Conservation (phyloP, 129 eudicot genomes). For the Flaveria sonorensis region DNA sequence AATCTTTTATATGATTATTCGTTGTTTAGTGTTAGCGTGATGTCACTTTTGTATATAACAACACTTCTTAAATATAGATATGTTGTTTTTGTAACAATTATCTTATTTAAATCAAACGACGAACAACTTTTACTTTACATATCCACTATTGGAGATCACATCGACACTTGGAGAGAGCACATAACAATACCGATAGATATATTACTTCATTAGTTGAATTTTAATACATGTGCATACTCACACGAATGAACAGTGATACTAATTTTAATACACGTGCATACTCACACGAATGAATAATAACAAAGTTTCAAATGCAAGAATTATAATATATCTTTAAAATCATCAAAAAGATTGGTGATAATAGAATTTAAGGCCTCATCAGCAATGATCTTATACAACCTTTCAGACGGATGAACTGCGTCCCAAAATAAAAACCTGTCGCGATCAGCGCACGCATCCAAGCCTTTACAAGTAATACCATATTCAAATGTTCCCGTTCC, state of each 20-base stretch:
- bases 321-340: neutral
- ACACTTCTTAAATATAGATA: no score
- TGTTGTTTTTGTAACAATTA: no score
- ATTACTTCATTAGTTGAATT: neutral
- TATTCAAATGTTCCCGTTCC: constrained; percentile 60
- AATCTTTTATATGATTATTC: no score
- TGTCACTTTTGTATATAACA: no score
- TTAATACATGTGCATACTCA: neutral
- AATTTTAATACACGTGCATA: neutral
- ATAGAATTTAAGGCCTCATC: constrained; percentile 43
- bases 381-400: constrained; percentile 53
- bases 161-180: no score
- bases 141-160: no score
- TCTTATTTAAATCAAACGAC: no score
- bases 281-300: neutral
- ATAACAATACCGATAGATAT: neutral
- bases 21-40: no score
- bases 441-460: constrained; percentile 49
- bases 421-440: constrained; percentile 63
- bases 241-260: neutral
- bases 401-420: constrained; percentile 61
- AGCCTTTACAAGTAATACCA: constrained; percentile 55
- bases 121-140: no score
- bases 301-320: neutral
- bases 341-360: constrained; percentile 14